Base-by-base conservation (phyloP, 495 filamentous ascomycete genomes). In the Penicillium argentinense region DNA sequence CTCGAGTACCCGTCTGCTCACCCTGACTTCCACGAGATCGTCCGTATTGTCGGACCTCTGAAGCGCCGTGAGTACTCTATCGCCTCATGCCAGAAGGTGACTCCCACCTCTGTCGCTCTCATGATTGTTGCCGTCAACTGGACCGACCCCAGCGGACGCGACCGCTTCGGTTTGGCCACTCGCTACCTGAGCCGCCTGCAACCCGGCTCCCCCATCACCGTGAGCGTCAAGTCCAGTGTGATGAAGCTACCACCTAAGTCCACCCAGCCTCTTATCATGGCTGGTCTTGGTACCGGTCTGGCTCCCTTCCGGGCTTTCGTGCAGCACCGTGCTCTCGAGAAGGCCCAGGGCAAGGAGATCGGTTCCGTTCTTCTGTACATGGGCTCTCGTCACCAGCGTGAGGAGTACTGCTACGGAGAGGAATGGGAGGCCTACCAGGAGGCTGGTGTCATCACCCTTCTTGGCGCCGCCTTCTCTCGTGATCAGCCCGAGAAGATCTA, bases 401-500 rank as follows among this genome's bases (percentile, higher is more conserved):
- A 98, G 72, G 93, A 98, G 72, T 98, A 98, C 67, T 86, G 96
- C 34, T 98, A 98, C 60, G 93, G 93, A 53, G 93, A 98, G 73
- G 93, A 98, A 67, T 98, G 93, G 93, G 95, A 98, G 69, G 93
- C 93, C 3, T 98, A 98, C 67, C 81, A 92, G 64, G 90, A 90
- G 43, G 90, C 95, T 1, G 93, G 93, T 44, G 86, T 98, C 54
- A 89, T 98, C 67, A 97, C 95, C 4, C 79, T 96, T 23, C 82
- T 98, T 16, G 95, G 95, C 18, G 82, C 88, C 34, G 93, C 93
- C 12, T 98, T 98, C 81, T 95, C 89, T 40, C 85, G 93, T 56
- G 93, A 98, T 62, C 93, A 98, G 79, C 83, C 87, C 14, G 79
- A 97, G 78, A 98, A 98, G 84, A 95, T 98, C 49, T 98, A 98